Evolutionary conservation across 1,284 basidiomycete genomes (phyloP).

Genomic region (Melampsora larici-populina): DNA sequence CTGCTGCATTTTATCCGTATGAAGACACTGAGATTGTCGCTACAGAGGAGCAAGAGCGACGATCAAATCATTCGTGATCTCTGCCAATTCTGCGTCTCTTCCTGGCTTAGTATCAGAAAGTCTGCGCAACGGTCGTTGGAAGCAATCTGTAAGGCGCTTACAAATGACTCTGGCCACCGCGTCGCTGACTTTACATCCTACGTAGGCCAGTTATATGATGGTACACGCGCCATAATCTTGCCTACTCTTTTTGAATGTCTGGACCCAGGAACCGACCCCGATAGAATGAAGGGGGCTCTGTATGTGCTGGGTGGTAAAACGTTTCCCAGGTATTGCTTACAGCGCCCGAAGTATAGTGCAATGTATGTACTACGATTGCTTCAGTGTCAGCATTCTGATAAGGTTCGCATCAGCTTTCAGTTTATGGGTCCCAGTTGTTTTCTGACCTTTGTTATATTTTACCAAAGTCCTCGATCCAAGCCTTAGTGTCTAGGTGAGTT

Average conservation of each 20-base stretch:
- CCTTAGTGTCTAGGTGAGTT: constrained; percentile 61
- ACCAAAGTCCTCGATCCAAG: constrained; percentile 71
- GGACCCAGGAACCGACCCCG: constrained; percentile 70
- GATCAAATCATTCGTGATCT: constrained; percentile 35
- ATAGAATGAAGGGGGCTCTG: constrained; percentile 91
- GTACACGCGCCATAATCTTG: constrained; percentile 13
- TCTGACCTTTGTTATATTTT: not conserved
- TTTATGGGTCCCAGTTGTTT: not conserved
- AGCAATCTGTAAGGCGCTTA: constrained; percentile 14
- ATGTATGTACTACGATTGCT: constrained; percentile 70
- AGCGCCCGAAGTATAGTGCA: constrained; percentile 67
- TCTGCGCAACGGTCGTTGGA: constrained; percentile 36
- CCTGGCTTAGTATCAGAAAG: constrained; percentile 28
- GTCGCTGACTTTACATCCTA: not conserved
- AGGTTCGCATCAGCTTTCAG: constrained; percentile 58
- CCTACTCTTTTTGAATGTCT: constrained; percentile 7
- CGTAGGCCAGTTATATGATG: constrained; percentile 33
- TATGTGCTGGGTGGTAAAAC: constrained; percentile 80
- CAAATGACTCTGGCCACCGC: not conserved
- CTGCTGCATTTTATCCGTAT: constrained; percentile 26
- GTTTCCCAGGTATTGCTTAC: constrained; percentile 59
- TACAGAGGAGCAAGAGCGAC: constrained; percentile 13
- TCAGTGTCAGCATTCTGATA: constrained; percentile 84
- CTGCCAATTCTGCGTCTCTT: constrained; percentile 30
- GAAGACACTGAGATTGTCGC: constrained; percentile 10